Evolutionary conservation across 169 alveolate species (phyloP), one percentile per base, ranked within the genome.

Genomic region (Plasmodium coatneyi): DNA sequence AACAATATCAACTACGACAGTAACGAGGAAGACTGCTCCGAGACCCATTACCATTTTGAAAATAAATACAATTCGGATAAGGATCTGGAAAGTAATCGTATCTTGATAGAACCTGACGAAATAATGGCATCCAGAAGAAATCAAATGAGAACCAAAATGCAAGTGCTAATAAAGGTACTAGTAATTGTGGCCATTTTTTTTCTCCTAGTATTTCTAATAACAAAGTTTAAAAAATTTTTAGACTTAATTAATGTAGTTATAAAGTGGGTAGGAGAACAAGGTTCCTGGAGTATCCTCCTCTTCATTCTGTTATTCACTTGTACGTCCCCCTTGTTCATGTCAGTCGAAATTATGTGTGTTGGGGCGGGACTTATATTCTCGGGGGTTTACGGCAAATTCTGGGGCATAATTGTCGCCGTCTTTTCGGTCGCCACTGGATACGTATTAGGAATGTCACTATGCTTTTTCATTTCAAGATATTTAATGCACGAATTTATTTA

Each of bases 331-430:
- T 43, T 91, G 16, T 91, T 91, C 54, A 91, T 91, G 95, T 91
- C 95, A 25, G 95, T 91, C 30, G 95, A 91, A 70, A 80, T 91
- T 81, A 91, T 91, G 95, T 91, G 95, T 81, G 84, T 91, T 14
- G 95, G 84, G 0, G 80, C 95, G 34, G 95, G 95, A 25, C 78
- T 91, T 71, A 91, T 91, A 71, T 91, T 91, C 41, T 91, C 95
- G 32, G 95, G 95, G 10, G 95, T 91, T 19, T 91, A 91, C 54
- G 95, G 95, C 0, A 91, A 91, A 80, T 39, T 52, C 12, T 46
- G 66, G 25, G 95, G 95, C 5, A 80, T 82, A 70, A 25, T 80
- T 80, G 92, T 91, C 34, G 95, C 95, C 41, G 92, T 91, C 10
- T 91, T 80, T 49, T 70, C 95, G 49, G 95, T 91, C 46, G 39